Evolutionary conservation across 2,329 filamentous ascomycete genomes (phyloP), one percentile per base, ranked within the genome.

Genomic region (Pseudogymnoascus sp.): DNA sequence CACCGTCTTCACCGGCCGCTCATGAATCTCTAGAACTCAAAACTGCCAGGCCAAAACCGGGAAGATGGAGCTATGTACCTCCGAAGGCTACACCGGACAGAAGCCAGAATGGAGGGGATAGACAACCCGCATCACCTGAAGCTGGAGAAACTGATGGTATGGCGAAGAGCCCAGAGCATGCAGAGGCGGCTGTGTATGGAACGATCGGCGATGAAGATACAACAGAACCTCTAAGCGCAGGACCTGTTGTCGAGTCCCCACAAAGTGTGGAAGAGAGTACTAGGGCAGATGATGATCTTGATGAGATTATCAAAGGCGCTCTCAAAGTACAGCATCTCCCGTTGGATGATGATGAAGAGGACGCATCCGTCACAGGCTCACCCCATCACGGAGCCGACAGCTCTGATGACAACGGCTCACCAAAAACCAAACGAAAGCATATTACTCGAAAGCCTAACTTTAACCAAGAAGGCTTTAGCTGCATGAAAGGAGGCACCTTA

Each of bases 261-360:
- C 16, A 14, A 18, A 12, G 9, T 34, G 28, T 34, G 3, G 49
- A 56, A 34, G 28, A 34, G 9, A 11, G 1, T 11, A 12, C 5
- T 36, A 61, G 16, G 16, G 21, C 16, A 42, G 66, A 70, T 7
- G 87, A 90, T 68, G 84, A 83, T 28, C 76, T 93, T 7, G 82
- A 88, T 34, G 76, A 83, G 37, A 82, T 84, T 62, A 91, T 95
- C 64, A 75, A 82, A 34, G 79, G 88, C 69, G 79, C 87, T 56
- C 84, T 82, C 68, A 78, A 83, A 63, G 81, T 84, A 34, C 82
- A 83, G 64, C 77, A 88, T 64, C 76, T 91, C 34, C 82, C 83
- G 1, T 69, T 86, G 4, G 81, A 83, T 63, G 70, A 73, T 5
- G 79, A 81, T 28, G 81, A 84, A 3, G 79, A 80, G 5, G 77